Conservation (phyloP, 768 basidiomycete genomes). For the Tricholoma terreum region DNA sequence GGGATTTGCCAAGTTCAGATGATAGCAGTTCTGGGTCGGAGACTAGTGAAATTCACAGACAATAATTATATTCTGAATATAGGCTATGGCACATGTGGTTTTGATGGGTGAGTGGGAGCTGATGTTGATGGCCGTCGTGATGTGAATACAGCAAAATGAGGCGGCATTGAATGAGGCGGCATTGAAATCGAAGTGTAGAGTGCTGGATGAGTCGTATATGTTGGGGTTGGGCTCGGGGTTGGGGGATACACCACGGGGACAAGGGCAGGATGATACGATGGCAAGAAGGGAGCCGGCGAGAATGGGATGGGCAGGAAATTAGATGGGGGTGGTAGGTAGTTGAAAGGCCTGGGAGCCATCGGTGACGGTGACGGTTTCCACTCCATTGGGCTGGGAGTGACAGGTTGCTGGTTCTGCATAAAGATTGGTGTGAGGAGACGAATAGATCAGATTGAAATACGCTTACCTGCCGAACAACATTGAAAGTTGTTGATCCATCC, state of each 20-base stretch:
- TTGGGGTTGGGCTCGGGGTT: neutral
- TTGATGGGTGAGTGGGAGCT: neutral
- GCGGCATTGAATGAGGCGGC: too few relatives aligned
- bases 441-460: neutral
- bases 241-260: too few relatives aligned
- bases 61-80: neutral
- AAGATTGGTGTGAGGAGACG: neutral
- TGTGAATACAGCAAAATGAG: neutral
- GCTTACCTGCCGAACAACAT: neutral
- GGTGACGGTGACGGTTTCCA: neutral
- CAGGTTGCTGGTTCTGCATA: neutral
- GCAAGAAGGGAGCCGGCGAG: neutral
- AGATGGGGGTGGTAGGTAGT: neutral
- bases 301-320: too few relatives aligned
- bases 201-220: too few relatives aligned
- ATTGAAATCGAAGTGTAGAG: too few relatives aligned
- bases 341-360: neutral
- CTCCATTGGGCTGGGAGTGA: neutral
- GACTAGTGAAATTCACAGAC: neutral
- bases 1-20: neutral
- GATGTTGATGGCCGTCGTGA: neutral
- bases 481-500: neutral
- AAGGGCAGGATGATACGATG: neutral
- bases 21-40: neutral
- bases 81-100: neutral